phyloP scores from a whole-genome alignment of 495 filamentous ascomycete genomes.

The Xylaria bambusicola region DNA sequence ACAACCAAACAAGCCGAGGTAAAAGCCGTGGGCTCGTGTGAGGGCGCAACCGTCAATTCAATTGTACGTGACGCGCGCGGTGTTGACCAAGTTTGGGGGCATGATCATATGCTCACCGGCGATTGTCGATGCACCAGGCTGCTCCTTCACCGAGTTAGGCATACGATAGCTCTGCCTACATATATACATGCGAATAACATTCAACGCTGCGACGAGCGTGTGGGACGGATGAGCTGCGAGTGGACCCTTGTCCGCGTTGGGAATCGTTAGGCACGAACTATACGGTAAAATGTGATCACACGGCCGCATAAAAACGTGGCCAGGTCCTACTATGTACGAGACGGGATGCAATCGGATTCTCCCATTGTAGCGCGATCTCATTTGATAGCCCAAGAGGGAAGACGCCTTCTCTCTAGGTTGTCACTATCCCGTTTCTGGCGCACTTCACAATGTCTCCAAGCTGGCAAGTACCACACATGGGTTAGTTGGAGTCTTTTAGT shows the following conservation, averaged over 20 bases:
- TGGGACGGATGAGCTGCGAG: not conserved
- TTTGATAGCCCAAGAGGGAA: slow-evolving; percentile 28
- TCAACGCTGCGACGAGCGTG: not conserved
- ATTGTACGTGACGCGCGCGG: slow-evolving; percentile 13
- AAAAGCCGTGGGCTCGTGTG: not conserved
- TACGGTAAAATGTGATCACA: slow-evolving; percentile 12
- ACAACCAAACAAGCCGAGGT: not conserved
- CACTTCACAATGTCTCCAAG: not conserved
- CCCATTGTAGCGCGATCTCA: slow-evolving; percentile 36
- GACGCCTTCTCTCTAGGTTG: not conserved
- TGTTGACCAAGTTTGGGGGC: not conserved
- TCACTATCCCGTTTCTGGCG: slow-evolving; percentile 3
- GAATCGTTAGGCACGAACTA: slow-evolving; percentile 17
- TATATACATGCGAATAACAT: not conserved
- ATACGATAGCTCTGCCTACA: not conserved
- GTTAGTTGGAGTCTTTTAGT: not conserved
- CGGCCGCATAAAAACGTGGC: slow-evolving; percentile 23
- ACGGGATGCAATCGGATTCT: slow-evolving; percentile 22
- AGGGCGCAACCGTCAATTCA: not conserved
- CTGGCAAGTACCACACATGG: not conserved
- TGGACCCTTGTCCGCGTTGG: slow-evolving; percentile 18
- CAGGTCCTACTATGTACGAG: too few relatives aligned
- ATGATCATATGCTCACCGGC: slow-evolving; percentile 4
- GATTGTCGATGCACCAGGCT: slow-evolving; percentile 3
- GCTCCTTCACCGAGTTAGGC: slow-evolving; percentile 14